A percentile compares a stretch with the other conserved stretches of the same genome.
Conservation (phyloP, 2,329 filamentous ascomycete genomes). For the Epichloe glyceriae region DNA sequence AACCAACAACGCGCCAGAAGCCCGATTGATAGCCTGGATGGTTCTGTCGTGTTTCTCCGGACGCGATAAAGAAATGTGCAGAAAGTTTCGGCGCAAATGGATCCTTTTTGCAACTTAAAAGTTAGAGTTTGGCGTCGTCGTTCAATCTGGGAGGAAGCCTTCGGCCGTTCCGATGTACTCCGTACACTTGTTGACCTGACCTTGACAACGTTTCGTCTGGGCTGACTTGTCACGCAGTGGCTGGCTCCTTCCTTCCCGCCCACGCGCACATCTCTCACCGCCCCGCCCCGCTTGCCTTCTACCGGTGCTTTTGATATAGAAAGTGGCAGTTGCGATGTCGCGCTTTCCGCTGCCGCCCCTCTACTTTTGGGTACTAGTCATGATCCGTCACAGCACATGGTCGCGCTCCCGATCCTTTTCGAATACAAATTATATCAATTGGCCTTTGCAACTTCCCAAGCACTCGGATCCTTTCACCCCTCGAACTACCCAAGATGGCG, state of each 20-base stretch:
- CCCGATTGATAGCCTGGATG: too few species aligned
- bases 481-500: slow-evolving; percentile 21
- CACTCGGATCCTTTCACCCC: neutral
- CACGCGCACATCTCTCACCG: neutral
- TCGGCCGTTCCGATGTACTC: too few species aligned
- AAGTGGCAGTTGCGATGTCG: neutral
- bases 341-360: neutral
- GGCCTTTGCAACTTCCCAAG: neutral
- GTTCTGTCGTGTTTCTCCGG: too few species aligned
- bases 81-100: too few species aligned
- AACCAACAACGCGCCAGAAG: too few species aligned
- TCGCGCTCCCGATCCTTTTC: neutral
- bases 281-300: neutral
- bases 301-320: neutral
- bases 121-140: too few species aligned
- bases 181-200: too few species aligned
- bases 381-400: neutral
- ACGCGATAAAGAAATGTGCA: too few species aligned
- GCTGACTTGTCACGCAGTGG: neutral
- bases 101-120: too few species aligned
- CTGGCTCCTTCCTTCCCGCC: neutral
- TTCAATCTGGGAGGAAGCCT: too few species aligned
- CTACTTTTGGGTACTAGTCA: neutral
- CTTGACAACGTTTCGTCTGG: too few species aligned
- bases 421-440: neutral